Conservation (phyloP, 1,284 basidiomycete species). For the Tylopilus sp. region DNA sequence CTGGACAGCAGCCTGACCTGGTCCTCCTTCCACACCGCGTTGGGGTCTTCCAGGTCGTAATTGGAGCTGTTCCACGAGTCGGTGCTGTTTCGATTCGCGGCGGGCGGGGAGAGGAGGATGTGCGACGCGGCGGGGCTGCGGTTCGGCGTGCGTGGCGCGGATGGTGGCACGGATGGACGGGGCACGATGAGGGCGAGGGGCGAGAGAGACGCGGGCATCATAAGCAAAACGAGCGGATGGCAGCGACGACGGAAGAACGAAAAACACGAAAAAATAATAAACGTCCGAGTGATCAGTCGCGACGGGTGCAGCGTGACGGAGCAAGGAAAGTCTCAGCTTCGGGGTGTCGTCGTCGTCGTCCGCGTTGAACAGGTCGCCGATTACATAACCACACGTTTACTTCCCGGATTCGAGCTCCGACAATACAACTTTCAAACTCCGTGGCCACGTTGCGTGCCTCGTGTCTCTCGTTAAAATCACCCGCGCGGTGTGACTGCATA, state of each 20-base stretch:
- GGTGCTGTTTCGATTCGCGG: slow-evolving; percentile 65
- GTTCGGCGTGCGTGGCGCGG: slow-evolving; percentile 51
- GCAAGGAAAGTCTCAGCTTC: slow-evolving; percentile 26
- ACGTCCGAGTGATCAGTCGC: slow-evolving; percentile 8
- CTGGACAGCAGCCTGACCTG: slow-evolving; percentile 64
- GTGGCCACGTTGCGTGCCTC: slow-evolving; percentile 30
- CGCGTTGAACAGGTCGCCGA: slow-evolving; percentile 8
- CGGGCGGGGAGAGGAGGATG: slow-evolving; percentile 48
- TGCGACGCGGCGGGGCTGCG: slow-evolving; percentile 45
- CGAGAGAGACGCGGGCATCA: slow-evolving; percentile 40
- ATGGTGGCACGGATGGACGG: slow-evolving; percentile 40
- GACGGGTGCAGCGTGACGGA: slow-evolving; percentile 8
- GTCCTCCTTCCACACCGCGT: slow-evolving; percentile 72
- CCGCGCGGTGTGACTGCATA: slow-evolving; percentile 13
- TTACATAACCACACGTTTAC: slow-evolving; percentile 31
- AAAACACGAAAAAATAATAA: slow-evolving; percentile 21
- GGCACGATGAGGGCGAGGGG: slow-evolving; percentile 57
- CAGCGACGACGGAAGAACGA: slow-evolving; percentile 16
- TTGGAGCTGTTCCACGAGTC: slow-evolving; percentile 82
- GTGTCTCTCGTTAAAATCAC: slow-evolving; percentile 28
- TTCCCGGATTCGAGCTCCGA: slow-evolving; percentile 7
- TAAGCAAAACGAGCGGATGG: slow-evolving; percentile 32
- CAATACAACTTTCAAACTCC: slow-evolving; percentile 13
- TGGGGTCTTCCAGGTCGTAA: slow-evolving; percentile 54
- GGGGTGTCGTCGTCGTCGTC: slow-evolving; percentile 24